Conservation (phyloP, 202 grass and related monocot genomes). For the Zizania palustris region DNA sequence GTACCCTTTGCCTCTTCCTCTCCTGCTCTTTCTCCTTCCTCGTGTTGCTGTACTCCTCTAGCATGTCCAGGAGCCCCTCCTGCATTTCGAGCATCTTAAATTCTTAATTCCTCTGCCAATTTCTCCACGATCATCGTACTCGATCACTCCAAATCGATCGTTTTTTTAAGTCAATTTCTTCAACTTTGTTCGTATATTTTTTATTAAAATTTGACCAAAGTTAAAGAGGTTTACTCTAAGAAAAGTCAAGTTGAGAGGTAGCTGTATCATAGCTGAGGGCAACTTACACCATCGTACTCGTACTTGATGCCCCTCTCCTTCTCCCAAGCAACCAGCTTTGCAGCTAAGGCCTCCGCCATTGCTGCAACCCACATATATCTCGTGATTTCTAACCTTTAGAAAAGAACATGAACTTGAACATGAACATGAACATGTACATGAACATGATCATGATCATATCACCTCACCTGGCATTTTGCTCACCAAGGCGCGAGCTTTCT, state of each 20-base stretch:
- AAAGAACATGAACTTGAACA: too few species aligned
- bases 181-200: too few species aligned
- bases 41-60: constrained; percentile 60
- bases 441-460: too few species aligned
- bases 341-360: constrained; percentile 68
- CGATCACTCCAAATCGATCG: too few species aligned
- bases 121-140: neutral
- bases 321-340: constrained; percentile 77
- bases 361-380: constrained; percentile 37
- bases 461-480: constrained; percentile 91
- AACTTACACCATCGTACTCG: constrained; percentile 81
- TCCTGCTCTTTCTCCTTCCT: constrained; percentile 90
- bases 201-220: too few species aligned
- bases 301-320: constrained; percentile 65
- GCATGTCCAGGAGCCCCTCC: constrained; percentile 57
- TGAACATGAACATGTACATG: too few species aligned
- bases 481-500: constrained; percentile 83
- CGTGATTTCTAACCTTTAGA: neutral
- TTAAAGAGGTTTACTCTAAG: too few species aligned
- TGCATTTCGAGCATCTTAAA: constrained; percentile 6
- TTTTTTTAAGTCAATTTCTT: too few species aligned
- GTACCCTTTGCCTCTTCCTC: constrained; percentile 64
- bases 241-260: too few species aligned
- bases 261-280: too few species aligned
- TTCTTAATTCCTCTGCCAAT: neutral